Conservation (phyloP, 371 early-diverging fungal genomes). For the Coemansia sp. region DNA sequence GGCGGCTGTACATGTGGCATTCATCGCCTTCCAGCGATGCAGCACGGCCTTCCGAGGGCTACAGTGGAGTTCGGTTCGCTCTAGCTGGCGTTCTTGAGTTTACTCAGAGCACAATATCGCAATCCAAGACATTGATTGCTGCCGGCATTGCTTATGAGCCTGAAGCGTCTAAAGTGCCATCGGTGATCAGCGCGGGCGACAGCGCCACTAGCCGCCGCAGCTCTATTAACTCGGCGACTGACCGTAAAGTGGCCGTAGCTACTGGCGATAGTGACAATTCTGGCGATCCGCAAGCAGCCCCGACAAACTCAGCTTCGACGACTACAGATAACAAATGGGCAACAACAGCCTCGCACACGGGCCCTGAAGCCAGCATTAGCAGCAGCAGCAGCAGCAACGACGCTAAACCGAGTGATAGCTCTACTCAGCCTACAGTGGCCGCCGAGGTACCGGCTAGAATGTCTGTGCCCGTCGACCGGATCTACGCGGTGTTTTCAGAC, state of each 20-base stretch:
- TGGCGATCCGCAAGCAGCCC: not conserved
- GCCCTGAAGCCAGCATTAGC: not conserved
- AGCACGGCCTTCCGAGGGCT: not conserved
- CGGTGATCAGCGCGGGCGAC: not conserved
- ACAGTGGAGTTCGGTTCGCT: constrained; percentile 16
- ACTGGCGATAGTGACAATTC: not conserved
- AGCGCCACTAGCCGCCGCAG: not conserved
- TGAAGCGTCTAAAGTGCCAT: not conserved
- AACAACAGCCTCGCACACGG: not conserved
- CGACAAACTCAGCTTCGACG: not conserved
- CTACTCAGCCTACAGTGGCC: not conserved
- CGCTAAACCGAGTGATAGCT: not conserved
- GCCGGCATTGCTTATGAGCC: constrained; percentile 3
- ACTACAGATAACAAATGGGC: not conserved
- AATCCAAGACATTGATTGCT: not conserved
- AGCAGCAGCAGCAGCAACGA: not conserved
- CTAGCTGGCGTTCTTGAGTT: constrained; percentile 12
- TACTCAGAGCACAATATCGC: not conserved
- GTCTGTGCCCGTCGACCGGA: not conserved
- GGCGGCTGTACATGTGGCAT: constrained; percentile 21
- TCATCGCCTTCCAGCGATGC: constrained; percentile 3
- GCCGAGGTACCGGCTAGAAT: not conserved
- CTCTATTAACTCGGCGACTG: not conserved
- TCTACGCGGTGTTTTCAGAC: constrained; percentile 34
- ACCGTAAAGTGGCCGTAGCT: not conserved